Evolutionary conservation across 1,139 yeast species (phyloP).

Genomic region (Candida tropicalis): DNA sequence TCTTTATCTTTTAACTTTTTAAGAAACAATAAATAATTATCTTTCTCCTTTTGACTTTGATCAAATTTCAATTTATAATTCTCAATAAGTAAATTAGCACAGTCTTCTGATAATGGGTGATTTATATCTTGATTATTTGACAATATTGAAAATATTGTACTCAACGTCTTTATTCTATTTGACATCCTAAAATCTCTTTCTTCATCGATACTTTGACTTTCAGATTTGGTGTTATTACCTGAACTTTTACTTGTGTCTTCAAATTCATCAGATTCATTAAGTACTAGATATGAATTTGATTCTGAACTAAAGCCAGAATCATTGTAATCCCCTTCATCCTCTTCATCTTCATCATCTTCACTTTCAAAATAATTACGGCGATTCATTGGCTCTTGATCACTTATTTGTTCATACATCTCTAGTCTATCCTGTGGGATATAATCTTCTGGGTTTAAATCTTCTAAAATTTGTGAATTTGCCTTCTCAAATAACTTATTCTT

Average conservation of each 20-base stretch:
- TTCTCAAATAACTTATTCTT: conserved; percentile 15
- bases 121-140: conserved; percentile 74
- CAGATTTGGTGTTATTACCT: conserved; percentile 4
- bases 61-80: conserved; percentile 73
- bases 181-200: conserved; percentile 23
- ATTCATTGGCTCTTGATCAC: conserved; percentile 22
- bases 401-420: conserved; percentile 26
- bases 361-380: conserved; percentile 21
- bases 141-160: conserved; percentile 59
- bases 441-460: conserved; percentile 29
- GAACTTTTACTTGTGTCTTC: conserved; percentile 10
- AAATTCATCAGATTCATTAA: conserved; percentile 23
- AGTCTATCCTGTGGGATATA: conserved; percentile 38
- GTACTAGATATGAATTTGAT: conserved; percentile 37
- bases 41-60: conserved; percentile 76
- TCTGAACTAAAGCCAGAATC: conserved; percentile 19
- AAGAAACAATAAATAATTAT: conserved; percentile 71
- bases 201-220: conserved; percentile 7
- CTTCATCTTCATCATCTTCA: conserved; percentile 23
- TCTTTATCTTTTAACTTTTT: conserved; percentile 63
- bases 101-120: conserved; percentile 85
- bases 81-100: conserved; percentile 69
- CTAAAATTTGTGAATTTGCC: conserved; percentile 17
- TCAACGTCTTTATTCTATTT: conserved; percentile 57
- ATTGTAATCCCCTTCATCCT: conserved; percentile 19